Evolutionary conservation across 2,329 filamentous ascomycete genomes (phyloP).

Genomic region (Beauveria sp.): DNA sequence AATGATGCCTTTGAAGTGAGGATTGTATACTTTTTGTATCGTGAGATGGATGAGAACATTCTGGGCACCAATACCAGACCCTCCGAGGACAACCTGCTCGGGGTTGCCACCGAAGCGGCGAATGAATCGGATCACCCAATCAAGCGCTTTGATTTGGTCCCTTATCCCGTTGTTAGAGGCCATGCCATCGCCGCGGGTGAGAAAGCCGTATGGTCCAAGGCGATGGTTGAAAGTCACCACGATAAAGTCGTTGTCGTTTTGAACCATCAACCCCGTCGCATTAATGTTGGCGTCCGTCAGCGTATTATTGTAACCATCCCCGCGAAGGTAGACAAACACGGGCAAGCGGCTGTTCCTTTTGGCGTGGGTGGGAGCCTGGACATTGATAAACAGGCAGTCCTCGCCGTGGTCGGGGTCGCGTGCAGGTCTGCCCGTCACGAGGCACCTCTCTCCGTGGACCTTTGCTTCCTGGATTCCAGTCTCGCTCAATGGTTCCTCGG

Average conservation of each 20-base stretch:
- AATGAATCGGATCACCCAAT: slow-evolving; percentile 61
- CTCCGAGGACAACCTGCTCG: slow-evolving; percentile 46
- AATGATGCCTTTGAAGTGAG: slow-evolving; percentile 43
- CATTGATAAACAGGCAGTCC: slow-evolving; percentile 63
- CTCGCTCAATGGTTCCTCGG: slow-evolving; percentile 49
- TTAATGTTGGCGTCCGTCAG: slow-evolving; percentile 46
- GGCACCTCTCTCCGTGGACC: slow-evolving; percentile 25
- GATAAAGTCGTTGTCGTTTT: slow-evolving; percentile 53
- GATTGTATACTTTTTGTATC: slow-evolving; percentile 41
- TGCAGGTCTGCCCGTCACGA: slow-evolving; percentile 22
- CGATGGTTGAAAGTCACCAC: slow-evolving; percentile 72
- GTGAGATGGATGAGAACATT: slow-evolving; percentile 58
- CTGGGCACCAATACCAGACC: slow-evolving; percentile 59
- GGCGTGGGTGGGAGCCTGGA: slow-evolving; percentile 51
- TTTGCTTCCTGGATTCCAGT: slow-evolving; percentile 43
- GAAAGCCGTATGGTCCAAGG: slow-evolving; percentile 66
- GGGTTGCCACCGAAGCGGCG: slow-evolving; percentile 44
- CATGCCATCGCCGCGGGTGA: slow-evolving; percentile 49
- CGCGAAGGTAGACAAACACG: slow-evolving; percentile 53
- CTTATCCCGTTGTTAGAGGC: slow-evolving; percentile 61
- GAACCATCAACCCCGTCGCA: slow-evolving; percentile 49
- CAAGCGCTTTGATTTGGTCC: slow-evolving; percentile 60
- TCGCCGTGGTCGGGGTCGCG: slow-evolving; percentile 35
- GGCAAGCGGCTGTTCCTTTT: slow-evolving; percentile 46
- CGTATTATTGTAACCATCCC: slow-evolving; percentile 49